A percentile compares a stretch with the other conserved stretches of the same genome.
Evolutionary conservation across 2,329 filamentous ascomycete genomes (phyloP).

Genomic region (Didymella arachidicola): DNA sequence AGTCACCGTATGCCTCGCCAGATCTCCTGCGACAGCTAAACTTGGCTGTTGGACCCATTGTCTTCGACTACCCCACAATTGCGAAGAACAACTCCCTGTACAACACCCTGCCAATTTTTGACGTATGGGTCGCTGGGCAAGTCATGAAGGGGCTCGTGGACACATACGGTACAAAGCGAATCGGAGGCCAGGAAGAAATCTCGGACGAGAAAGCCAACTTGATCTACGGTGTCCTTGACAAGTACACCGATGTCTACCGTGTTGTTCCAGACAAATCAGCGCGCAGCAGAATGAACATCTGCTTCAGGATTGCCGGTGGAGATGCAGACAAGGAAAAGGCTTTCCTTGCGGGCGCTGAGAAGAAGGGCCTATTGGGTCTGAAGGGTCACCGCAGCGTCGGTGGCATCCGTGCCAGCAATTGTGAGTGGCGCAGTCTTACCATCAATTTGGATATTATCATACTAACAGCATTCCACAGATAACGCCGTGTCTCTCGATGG

Average conservation of each 20-base stretch:
- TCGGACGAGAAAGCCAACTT: constrained; percentile 76
- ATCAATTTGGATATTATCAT: not conserved
- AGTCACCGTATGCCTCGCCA: constrained; percentile 64
- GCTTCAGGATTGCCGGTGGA: constrained; percentile 77
- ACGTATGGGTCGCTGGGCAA: constrained; percentile 88
- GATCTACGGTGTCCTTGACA: constrained; percentile 81
- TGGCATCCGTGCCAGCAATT: constrained; percentile 86
- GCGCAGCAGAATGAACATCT: constrained; percentile 93
- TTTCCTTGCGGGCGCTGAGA: constrained; percentile 77
- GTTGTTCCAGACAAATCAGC: constrained; percentile 78
- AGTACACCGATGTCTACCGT: constrained; percentile 73
- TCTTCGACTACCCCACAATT: constrained; percentile 83
- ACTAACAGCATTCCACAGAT: constrained; percentile 54
- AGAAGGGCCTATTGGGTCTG: constrained; percentile 74
- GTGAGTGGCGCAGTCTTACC: constrained; percentile 42
- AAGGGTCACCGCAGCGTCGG: constrained; percentile 90
- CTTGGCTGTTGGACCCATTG: constrained; percentile 78
- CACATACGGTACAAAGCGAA: constrained; percentile 69
- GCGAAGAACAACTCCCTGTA: constrained; percentile 95
- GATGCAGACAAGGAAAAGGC: constrained; percentile 76
- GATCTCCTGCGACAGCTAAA: constrained; percentile 75
- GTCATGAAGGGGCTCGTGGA: constrained; percentile 79
- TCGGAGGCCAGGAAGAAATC: constrained; percentile 77
- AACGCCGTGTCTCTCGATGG: constrained; percentile 78
- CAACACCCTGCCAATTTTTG: constrained; percentile 95